Percentiles rank a stretch among this genome's conserved stretches.
These are phyloP conservation scores for Eucalyptus marginata DNA, from an alignment of 345 rosid species.

Conservation along the genomic window DNA sequence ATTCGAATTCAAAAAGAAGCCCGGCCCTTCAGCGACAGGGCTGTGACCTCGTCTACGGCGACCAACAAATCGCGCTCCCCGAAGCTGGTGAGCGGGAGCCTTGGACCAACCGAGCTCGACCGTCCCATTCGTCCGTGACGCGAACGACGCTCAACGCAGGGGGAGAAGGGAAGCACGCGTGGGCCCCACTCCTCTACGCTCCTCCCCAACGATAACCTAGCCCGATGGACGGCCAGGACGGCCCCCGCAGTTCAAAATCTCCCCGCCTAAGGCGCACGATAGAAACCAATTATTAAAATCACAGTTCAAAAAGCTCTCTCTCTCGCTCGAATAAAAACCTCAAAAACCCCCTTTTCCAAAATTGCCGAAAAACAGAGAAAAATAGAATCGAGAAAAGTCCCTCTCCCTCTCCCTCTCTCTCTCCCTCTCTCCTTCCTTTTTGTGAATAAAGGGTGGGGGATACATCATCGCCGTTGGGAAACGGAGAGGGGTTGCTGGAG, in stretches of 20 bases:
- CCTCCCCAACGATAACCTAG: background rate
- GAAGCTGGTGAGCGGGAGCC: background rate
- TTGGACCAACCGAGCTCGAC: background rate
- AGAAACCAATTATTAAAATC: background rate
- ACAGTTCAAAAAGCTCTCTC: background rate
- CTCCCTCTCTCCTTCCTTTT: background rate
- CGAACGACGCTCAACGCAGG: background rate
- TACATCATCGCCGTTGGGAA: too few relatives aligned
- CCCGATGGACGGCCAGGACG: background rate
- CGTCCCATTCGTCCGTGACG: background rate
- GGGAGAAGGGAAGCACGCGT: background rate
- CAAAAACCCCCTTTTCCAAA: background rate
- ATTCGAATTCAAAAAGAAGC: slow-evolving; percentile 8
- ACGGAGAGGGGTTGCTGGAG: background rate
- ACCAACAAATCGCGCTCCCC: background rate
- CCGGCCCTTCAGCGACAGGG: too few relatives aligned
- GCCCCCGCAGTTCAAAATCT: background rate
- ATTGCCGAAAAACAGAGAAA: background rate
- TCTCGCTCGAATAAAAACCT: background rate
- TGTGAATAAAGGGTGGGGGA: background rate
- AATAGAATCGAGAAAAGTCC: background rate
- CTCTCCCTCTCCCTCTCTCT: too few relatives aligned
- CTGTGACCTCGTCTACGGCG: background rate
- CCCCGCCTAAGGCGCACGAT: background rate
- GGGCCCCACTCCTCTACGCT: background rate